A percentile compares a stretch with the other conserved stretches of the same genome.
phyloP scores from a whole-genome alignment of 345 rosid species.

The Citrus glauca region DNA sequence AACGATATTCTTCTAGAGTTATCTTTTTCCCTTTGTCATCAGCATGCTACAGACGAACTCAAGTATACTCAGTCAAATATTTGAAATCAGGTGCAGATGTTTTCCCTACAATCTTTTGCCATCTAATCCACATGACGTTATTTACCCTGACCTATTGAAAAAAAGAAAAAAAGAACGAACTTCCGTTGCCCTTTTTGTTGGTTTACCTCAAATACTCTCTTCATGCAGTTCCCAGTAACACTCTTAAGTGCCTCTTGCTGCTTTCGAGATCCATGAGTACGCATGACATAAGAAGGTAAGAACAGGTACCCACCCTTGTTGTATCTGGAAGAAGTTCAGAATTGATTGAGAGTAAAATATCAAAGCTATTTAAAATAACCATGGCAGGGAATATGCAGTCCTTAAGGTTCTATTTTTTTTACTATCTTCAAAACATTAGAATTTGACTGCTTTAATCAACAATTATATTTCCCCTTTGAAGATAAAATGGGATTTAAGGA shows the following conservation, averaged over 20 bases:
- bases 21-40: not conserved
- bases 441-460: not conserved
- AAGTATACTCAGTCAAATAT: not conserved
- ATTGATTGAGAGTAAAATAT: not conserved
- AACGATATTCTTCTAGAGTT: not conserved
- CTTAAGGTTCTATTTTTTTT: not conserved
- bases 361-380: not conserved
- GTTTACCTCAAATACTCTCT: conserved; percentile 77
- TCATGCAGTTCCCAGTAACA: conserved; percentile 45
- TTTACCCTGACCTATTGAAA: conserved; percentile 2
- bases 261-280: conserved; percentile 90
- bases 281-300: conserved; percentile 92
- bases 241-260: conserved; percentile 66
- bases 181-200: not conserved
- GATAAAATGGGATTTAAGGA: not conserved
- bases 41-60: not conserved
- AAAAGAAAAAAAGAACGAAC: not conserved
- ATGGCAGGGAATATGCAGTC: not conserved
- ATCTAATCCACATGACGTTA: not conserved
- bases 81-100: not conserved
- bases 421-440: not conserved
- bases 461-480: not conserved
- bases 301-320: conserved; percentile 90
- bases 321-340: conserved; percentile 45
- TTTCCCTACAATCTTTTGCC: not conserved